Evolutionary conservation across 2,329 filamentous ascomycete species (phyloP), one percentile per base, ranked within the genome.

Genomic region (Fusarium drepaniforme): DNA sequence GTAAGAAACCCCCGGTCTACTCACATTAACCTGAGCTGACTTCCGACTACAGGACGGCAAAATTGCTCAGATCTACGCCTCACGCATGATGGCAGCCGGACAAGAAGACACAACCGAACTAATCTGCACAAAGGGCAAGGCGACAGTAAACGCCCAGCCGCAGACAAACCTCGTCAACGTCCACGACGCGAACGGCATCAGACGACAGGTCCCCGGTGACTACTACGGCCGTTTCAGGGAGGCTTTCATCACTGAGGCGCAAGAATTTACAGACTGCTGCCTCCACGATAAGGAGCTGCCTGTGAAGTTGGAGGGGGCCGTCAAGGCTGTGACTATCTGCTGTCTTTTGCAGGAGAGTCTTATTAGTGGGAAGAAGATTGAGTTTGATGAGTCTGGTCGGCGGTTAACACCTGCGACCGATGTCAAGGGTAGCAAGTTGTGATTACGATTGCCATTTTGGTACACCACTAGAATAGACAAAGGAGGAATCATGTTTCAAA

Each of bases 71-170:
- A 44, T 66, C 23, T 66, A 51, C n/a, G 42, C 30, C 8, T 61
- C 64, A 4, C 42, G 64, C 23, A 66, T 66, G 30, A 66, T 66
- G 64, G 64, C 64, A 8, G 42, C 64, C 15, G 64, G 64, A 5
- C 64, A 66, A 21, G 61, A 64, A 33, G 61, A 64, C 61, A 64
- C 61, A 16, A 56, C 61, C 33, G 61, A 64, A 28, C 46, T 64
- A n/a, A 66, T 66, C 35, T 58, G 64, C 21, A 49, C 56, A 18
- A 61, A 53, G 15, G 64, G 53, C 18, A 61, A 60, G 7, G 21
- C 57, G 15, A 49, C 33, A 4, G 57, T 66, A 8, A 66, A 66
- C 42, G 57, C 56, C 2, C 46, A 61, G 13, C 40, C 56, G 5
- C 56, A 61, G 42, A 49, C 30, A 8, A 61, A 61, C 16, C 49